These are phyloP conservation scores for Komagataella pseudopastoris DNA, from an alignment of 805 yeast species.

Conservation along the genomic window DNA sequence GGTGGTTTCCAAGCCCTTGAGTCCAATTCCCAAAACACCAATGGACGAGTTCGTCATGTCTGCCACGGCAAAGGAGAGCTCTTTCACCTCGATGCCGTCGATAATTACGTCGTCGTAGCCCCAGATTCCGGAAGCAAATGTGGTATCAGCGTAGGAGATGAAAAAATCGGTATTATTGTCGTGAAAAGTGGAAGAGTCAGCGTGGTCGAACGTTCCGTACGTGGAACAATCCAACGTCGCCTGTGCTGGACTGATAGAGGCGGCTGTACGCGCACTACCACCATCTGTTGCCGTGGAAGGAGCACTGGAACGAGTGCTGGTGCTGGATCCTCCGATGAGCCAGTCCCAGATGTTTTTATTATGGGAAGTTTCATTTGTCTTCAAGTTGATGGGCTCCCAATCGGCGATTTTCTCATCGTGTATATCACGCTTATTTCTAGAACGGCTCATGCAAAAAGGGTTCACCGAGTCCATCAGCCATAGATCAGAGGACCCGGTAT, in stretches of 20 bases:
- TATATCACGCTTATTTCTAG: neutral
- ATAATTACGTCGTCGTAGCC: conserved; percentile 49
- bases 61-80: conserved; percentile 64
- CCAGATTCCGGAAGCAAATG: conserved; percentile 37
- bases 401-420: neutral
- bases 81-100: conserved; percentile 31
- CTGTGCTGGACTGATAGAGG: neutral
- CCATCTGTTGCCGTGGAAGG: neutral
- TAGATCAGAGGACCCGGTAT: conserved; percentile 67
- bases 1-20: conserved; percentile 57
- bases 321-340: neutral
- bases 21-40: conserved; percentile 70
- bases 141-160: conserved; percentile 34
- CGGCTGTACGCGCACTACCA: neutral
- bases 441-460: conserved; percentile 23
- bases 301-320: neutral
- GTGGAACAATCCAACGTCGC: conserved; percentile 24
- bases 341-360: neutral
- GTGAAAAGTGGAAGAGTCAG: conserved; percentile 22
- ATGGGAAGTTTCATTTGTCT: neutral
- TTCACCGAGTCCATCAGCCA: conserved; percentile 44
- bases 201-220: conserved; percentile 35
- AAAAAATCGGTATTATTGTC: conserved; percentile 25
- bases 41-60: conserved; percentile 44
- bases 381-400: neutral